Percentiles rank a stretch among this genome's conserved stretches.
Evolutionary conservation across 331 rosid species (phyloP).

Genomic region (Quercus tomentella): DNA sequence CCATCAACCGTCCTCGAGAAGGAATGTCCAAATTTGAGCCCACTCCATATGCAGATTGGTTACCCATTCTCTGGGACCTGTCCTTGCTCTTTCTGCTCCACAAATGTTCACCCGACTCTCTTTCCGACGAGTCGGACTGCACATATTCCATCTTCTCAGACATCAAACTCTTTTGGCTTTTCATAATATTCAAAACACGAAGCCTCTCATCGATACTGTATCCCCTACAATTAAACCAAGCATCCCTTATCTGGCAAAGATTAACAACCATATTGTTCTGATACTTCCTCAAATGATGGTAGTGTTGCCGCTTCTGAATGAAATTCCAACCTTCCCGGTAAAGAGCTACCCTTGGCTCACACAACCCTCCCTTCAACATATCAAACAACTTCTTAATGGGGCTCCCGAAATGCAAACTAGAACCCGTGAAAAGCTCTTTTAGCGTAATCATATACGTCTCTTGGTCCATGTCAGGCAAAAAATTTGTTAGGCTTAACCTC

Average conservation of each 20-base stretch:
- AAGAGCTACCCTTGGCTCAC: slow-evolving; percentile 96
- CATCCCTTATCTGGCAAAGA: slow-evolving; percentile 91
- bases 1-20: slow-evolving; percentile 31
- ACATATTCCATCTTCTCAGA: slow-evolving; percentile 72
- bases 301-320: slow-evolving; percentile 79
- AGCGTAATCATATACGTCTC: slow-evolving; percentile 65
- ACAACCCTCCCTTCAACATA: slow-evolving; percentile 91
- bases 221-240: slow-evolving; percentile 86
- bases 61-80: slow-evolving; percentile 40
- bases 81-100: slow-evolving; percentile 55
- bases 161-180: slow-evolving; percentile 87
- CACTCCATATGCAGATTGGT: slow-evolving; percentile 43
- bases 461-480: slow-evolving; percentile 91
- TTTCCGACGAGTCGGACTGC: slow-evolving; percentile 67
- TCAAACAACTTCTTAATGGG: slow-evolving; percentile 72
- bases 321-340: slow-evolving; percentile 81
- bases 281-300: slow-evolving; percentile 84
- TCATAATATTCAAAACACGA: slow-evolving; percentile 74
- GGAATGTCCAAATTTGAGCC: slow-evolving; percentile 44
- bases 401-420: slow-evolving; percentile 87
- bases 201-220: slow-evolving; percentile 93
- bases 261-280: slow-evolving; percentile 84
- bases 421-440: slow-evolving; percentile 73
- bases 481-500: slow-evolving; percentile 74
- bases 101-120: slow-evolving; percentile 64